A percentile compares a stretch with the other conserved stretches of the same genome.
Conservation (phyloP, 2,329 filamentous ascomycete species). For the Colletotrichum higginsianum region DNA sequence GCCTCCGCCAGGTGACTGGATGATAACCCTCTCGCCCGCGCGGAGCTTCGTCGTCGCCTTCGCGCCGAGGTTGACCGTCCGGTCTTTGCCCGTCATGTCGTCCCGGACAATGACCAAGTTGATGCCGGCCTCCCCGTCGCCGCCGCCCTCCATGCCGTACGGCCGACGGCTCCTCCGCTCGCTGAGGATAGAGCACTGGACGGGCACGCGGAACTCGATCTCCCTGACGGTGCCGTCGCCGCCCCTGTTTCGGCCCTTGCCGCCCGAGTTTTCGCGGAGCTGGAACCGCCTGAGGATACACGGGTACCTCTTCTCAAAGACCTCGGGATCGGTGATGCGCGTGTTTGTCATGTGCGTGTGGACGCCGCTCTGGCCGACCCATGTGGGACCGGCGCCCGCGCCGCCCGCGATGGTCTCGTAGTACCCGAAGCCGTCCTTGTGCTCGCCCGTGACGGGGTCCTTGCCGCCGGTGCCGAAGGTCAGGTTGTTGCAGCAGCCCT, state of each 20-base stretch:
- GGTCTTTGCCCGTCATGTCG: slow-evolving; percentile 49
- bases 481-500: slow-evolving; percentile 88
- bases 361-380: slow-evolving; percentile 83
- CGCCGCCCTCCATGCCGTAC: slow-evolving; percentile 81
- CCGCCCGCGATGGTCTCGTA: slow-evolving; percentile 90
- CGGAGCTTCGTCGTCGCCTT: slow-evolving; percentile 42
- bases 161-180: slow-evolving; percentile 83
- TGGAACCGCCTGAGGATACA: slow-evolving; percentile 80
- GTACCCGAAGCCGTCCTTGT: slow-evolving; percentile 82
- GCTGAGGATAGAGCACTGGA: slow-evolving; percentile 84
- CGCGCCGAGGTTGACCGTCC: slow-evolving; percentile 47
- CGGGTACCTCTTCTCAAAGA: slow-evolving; percentile 84
- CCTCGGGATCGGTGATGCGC: slow-evolving; percentile 84
- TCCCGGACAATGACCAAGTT: slow-evolving; percentile 75
- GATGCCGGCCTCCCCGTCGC: slow-evolving; percentile 76
- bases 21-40: slow-evolving; percentile 40
- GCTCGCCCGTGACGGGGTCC: slow-evolving; percentile 63
- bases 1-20: slow-evolving; percentile 41
- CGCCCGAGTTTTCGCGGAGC: slow-evolving; percentile 74
- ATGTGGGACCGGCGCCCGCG: slow-evolving; percentile 78
- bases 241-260: slow-evolving; percentile 76
- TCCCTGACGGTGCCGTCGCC: slow-evolving; percentile 84
- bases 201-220: slow-evolving; percentile 84
- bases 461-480: slow-evolving; percentile 87
- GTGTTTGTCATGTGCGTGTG: slow-evolving; percentile 92